Percentiles rank a stretch among this genome's conserved stretches.
phyloP scores from a whole-genome alignment of 1,284 basidiomycete species.

The Fomitopsis schrenkii region DNA sequence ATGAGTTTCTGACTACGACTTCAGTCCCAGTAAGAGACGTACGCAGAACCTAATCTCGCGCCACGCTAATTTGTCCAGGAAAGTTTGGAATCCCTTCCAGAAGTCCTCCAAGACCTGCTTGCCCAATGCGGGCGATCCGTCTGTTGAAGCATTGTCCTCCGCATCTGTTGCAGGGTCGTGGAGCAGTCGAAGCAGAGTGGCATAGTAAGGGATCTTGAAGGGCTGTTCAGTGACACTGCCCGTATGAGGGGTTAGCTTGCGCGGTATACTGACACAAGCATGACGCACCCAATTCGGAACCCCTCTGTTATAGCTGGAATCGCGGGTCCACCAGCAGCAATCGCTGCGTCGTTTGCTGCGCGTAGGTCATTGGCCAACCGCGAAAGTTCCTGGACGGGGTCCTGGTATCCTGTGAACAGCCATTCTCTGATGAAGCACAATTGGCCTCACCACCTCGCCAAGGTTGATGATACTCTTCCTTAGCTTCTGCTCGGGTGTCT shows the following conservation, averaged over 20 bases:
- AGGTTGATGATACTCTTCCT: slow-evolving; percentile 69
- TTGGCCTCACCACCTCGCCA: slow-evolving; percentile 76
- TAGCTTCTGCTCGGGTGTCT: slow-evolving; percentile 71
- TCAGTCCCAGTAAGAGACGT: slow-evolving; percentile 29
- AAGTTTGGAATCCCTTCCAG: slow-evolving; percentile 82
- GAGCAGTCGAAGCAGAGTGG: slow-evolving; percentile 72
- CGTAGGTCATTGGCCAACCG: slow-evolving; percentile 63
- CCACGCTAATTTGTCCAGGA: slow-evolving; percentile 86
- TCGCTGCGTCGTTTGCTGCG: slow-evolving; percentile 47
- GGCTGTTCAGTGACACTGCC: slow-evolving; percentile 84
- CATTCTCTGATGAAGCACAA: background rate
- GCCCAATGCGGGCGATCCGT: slow-evolving; percentile 46
- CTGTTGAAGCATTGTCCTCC: slow-evolving; percentile 29
- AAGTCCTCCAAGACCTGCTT: slow-evolving; percentile 83
- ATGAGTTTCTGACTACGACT: background rate
- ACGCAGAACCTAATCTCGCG: slow-evolving; percentile 83
- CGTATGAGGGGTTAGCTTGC: slow-evolving; percentile 3
- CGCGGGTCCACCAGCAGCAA: background rate
- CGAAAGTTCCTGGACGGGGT: slow-evolving; percentile 66
- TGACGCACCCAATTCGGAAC: slow-evolving; percentile 66
- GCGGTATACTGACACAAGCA: background rate
- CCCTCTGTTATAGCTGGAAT: slow-evolving; percentile 69
- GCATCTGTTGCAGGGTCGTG: slow-evolving; percentile 43
- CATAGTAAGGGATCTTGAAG: slow-evolving; percentile 88
- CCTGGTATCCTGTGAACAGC: slow-evolving; percentile 35